These are phyloP conservation scores for Rhododendron simsii DNA, from an alignment of 148 eudicot genomes.

Conservation along the genomic window DNA sequence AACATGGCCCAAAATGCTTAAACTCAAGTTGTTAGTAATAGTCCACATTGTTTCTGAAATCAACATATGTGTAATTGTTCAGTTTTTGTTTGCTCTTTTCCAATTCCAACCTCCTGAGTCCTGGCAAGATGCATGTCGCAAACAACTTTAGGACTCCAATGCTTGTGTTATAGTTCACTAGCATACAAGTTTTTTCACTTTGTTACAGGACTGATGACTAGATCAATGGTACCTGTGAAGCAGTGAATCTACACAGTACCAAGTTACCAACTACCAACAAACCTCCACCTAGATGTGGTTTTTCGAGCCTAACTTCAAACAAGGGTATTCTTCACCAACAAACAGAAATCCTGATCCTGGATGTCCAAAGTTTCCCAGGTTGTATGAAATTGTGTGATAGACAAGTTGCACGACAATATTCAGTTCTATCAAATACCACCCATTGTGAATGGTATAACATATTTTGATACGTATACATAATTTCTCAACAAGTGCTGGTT, in stretches of 20 bases:
- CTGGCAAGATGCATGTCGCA: neutral
- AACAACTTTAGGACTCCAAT: neutral
- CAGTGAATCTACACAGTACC: neutral
- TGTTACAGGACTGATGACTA: neutral
- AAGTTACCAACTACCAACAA: neutral
- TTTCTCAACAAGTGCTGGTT: neutral
- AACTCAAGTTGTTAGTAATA: neutral
- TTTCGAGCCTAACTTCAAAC: neutral
- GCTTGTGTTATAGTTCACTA: neutral
- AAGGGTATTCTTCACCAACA: neutral
- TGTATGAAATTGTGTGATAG: neutral
- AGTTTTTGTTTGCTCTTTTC: neutral
- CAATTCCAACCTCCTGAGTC: neutral
- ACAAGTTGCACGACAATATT: neutral
- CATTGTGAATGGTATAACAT: neutral
- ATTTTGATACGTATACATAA: neutral
- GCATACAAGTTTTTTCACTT: neutral
- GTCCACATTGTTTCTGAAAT: neutral
- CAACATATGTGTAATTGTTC: neutral
- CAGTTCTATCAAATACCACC: neutral
- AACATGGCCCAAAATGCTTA: neutral
- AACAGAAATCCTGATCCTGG: neutral
- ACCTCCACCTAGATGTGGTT: neutral
- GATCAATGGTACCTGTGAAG: neutral
- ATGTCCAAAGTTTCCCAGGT: neutral